These are phyloP conservation scores for Pseudocercospora vitis DNA, from an alignment of 2,329 filamentous ascomycete species.

Conservation along the genomic window DNA sequence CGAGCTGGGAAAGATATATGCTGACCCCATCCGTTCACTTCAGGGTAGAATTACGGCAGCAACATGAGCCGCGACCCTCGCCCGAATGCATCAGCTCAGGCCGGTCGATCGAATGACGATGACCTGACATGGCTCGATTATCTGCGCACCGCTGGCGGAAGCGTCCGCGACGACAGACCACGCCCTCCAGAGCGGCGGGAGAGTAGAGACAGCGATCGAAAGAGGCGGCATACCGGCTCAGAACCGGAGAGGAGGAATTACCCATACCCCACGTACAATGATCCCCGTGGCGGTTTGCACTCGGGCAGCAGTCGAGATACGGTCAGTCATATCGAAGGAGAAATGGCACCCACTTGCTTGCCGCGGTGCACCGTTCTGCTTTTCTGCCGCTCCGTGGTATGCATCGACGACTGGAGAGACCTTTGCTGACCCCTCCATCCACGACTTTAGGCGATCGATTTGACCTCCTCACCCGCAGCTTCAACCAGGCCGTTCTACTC, in stretches of 20 bases:
- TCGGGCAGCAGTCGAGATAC: conserved; percentile 19
- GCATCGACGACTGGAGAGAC: too few relatives aligned
- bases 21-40: too few relatives aligned
- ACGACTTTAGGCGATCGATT: too few relatives aligned
- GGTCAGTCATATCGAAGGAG: too few relatives aligned
- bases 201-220: conserved; percentile 30
- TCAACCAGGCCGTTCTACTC: conserved; percentile 1
- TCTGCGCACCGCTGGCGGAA: conserved; percentile 29
- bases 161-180: conserved; percentile 13
- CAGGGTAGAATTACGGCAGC: conserved; percentile 1
- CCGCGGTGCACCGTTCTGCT: too few relatives aligned
- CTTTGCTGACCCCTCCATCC: too few relatives aligned
- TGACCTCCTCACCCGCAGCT: conserved; percentile 23
- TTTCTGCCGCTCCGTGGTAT: too few relatives aligned
- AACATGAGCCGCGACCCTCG: conserved; percentile 13
- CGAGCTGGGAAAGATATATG: too few relatives aligned
- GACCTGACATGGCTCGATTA: conserved; percentile 31
- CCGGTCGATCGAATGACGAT: conserved; percentile 15
- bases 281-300: conserved; percentile 1
- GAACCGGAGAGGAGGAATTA: conserved; percentile 29
- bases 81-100: conserved; percentile 6
- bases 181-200: conserved; percentile 6
- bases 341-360: too few relatives aligned
- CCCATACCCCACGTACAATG: conserved; percentile 21
- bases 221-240: conserved; percentile 31